Base-by-base conservation (phyloP, 768 basidiomycete species). In the Antrodiella citrinella region DNA sequence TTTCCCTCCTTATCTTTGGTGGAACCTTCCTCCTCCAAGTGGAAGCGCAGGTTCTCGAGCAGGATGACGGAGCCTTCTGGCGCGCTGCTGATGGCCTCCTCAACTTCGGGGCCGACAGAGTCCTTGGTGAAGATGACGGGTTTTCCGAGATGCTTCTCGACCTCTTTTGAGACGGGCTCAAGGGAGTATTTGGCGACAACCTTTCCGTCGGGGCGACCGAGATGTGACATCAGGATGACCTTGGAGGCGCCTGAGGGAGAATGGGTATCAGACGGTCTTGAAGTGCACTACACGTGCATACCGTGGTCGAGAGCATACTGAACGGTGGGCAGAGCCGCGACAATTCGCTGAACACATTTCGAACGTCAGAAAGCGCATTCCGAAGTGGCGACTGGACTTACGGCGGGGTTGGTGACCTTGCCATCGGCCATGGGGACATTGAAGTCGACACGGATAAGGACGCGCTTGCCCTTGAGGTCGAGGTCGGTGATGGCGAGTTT, bases 41-140 rank as follows among this genome's bases (percentile, higher is more conserved):
- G 91, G 82, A 96, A 99, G 53, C 95, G 88, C 47, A 99, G 75
- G 72, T 99, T 99, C 73, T 99, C 95, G 62, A 99, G 82, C 51
- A 99, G 78, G 70, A 98, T 81, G 59, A 91, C 69, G 40, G 86
- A 75, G 45, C 94, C 87, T 44, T 69, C 61, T 24, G 78, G 61
- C 4, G 87, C 84, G 39, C 66, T 71, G 58, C 80, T 75, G 55
- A 96, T 86, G 42, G 82, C 78, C 48, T 81, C 71, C 69, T 97
- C 91, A 57, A 90, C 81, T 7, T 91, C 84, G 42, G 82, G 73
- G 25, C 94, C 95, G 50, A 97, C 87, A 61, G 82, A 91, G 59
- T 96, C 91, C 49, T 71, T 64, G 45, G 91, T 71, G 73, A 99
- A 99, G 26, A 71, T 82, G 57, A 99, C 88, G 24, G 78, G 68